phyloP scores from a whole-genome alignment of 2,329 filamentous ascomycete genomes.

The Fusarium caatingaense region DNA sequence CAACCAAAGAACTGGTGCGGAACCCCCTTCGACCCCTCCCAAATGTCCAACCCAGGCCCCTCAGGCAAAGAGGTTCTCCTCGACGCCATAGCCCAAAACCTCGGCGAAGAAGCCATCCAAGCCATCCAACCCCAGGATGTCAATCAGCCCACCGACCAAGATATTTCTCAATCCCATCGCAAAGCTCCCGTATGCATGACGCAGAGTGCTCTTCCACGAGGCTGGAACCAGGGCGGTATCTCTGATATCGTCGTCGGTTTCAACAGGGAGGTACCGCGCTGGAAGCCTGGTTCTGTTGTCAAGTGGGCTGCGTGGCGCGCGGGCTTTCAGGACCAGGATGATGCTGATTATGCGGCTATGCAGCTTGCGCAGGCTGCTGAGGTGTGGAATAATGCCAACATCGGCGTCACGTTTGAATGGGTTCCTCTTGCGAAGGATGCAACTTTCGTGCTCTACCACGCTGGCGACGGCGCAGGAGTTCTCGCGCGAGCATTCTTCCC shows the following conservation, averaged over 20 bases:
- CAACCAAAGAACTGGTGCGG: not conserved
- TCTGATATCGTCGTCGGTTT: not conserved
- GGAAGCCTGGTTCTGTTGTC: not conserved
- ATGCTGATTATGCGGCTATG: not conserved
- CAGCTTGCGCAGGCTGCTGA: not conserved
- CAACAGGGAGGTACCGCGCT: not conserved
- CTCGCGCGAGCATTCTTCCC: not conserved
- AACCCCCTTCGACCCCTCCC: not conserved
- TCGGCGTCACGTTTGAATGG: not conserved
- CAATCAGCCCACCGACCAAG: not conserved
- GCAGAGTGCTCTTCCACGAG: fast-evolving
- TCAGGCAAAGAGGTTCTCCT: not conserved
- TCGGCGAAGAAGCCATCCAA: not conserved
- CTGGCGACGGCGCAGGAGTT: not conserved
- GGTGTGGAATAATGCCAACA: not conserved
- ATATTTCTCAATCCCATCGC: not conserved
- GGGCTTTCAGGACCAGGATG: not conserved
- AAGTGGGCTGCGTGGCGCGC: not conserved
- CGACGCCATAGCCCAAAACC: not conserved
- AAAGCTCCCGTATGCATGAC: not conserved
- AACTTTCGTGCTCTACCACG: fast-evolving
- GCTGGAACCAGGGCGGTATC: not conserved
- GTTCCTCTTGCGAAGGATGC: not conserved
- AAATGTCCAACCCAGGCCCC: not conserved
- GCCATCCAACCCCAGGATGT: not conserved